phyloP scores from a whole-genome alignment of 2,329 filamentous ascomycete species.

The Ploettnerulaceae sp. region DNA sequence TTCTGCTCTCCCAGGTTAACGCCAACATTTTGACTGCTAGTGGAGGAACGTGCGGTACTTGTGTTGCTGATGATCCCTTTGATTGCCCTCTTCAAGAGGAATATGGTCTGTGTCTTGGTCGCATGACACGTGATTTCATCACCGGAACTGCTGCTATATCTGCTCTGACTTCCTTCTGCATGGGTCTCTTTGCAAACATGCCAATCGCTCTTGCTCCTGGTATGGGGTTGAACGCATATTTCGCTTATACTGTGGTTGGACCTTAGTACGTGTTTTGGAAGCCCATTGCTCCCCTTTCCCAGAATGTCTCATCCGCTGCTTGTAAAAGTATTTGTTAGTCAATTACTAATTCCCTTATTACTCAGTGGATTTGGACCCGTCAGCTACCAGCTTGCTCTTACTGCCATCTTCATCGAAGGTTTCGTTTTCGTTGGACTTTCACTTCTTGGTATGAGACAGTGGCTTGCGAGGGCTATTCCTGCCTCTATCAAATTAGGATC shows the following conservation, averaged over 20 bases:
- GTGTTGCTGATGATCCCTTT: conserved; percentile 22
- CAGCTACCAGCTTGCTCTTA: conserved; percentile 71
- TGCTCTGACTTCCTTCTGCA: conserved; percentile 70
- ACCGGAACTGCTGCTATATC: conserved; percentile 82
- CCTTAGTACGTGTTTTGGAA: too few relatives aligned
- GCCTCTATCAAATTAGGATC: conserved; percentile 85
- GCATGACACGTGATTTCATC: conserved; percentile 61
- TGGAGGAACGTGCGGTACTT: conserved; percentile 23
- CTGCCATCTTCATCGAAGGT: conserved; percentile 84
- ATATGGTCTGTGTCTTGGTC: conserved; percentile 57
- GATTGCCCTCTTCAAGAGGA: conserved; percentile 43
- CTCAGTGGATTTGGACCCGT: conserved; percentile 68
- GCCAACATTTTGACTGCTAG: conserved; percentile 63
- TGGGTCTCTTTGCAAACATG: conserved; percentile 78
- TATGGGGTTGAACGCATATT: conserved; percentile 84
- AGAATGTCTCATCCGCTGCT: too few relatives aligned
- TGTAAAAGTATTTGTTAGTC: too few relatives aligned
- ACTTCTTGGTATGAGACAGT: conserved; percentile 76
- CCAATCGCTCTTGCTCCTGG: conserved; percentile 68
- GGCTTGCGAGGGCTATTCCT: conserved; percentile 80
- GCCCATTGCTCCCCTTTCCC: too few relatives aligned
- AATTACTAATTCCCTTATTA: too few relatives aligned
- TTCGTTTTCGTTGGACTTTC: conserved; percentile 79
- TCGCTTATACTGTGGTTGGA: conserved; percentile 73
- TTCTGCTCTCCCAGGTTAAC: conserved; percentile 40